Evolutionary conservation across 1,139 yeast genomes (phyloP), one percentile per base, ranked within the genome.

Genomic region (Scheffersomyces insectosa): DNA sequence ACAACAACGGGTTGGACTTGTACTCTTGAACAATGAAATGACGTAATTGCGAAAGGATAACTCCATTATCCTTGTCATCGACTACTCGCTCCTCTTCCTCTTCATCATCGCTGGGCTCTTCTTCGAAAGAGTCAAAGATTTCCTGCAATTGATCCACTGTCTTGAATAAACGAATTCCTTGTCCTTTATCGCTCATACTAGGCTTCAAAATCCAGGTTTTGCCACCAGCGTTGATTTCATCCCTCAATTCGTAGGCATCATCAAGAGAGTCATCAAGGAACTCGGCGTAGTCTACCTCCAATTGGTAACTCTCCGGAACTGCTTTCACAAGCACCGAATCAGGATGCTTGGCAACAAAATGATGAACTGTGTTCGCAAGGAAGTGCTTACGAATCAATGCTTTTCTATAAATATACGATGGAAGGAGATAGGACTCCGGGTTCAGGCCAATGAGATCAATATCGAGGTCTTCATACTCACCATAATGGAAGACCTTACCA

Each of bases 211-310:
- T 93, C 91, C 95, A 93, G 42, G 85, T 78, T 50, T 77, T 80
- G n/a, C 74, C 76, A 15, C 80, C 82, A 5, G 64, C 60, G 42
- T 85, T 84, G 31, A 93, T 70, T 52, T 86, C 96, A 37, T 85
- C 85, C 43, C 96, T 71, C 44, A 93, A 72, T 59, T 93, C 99
- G 68, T 86, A 90, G 35, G 88, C 83, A 54, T 93, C 99, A 61
- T 91, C 98, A 37, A 93, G 72, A 0, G 97, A 79, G 60, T 93
- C 99, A 55, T 93, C 98, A 43, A 93, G 70, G 56, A 93, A 93
- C 61, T 93, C 99, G 1, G 98, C 98, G 64, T 88, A 93, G 57
- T 93, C 98, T n/a, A 93, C 81, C 57, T 93, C 97, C 32, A 93
- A 70, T 45, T 83, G 84, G 65, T 74, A 89, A 3, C 93, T 78